These are phyloP conservation scores for Microthlaspi erraticum DNA, from an alignment of 345 rosid genomes.

Conservation along the genomic window DNA sequence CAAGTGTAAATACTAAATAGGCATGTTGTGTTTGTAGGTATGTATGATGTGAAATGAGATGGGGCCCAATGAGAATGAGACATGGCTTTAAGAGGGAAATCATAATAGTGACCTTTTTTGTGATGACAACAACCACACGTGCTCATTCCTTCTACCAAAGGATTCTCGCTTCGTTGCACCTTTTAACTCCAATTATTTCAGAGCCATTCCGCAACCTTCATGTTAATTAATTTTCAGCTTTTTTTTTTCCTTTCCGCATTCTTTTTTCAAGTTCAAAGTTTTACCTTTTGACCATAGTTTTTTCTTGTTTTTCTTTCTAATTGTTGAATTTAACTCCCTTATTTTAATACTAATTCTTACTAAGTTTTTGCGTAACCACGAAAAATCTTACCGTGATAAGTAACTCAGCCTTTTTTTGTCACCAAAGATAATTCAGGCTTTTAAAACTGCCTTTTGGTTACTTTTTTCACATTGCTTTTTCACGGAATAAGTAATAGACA, in stretches of 20 bases:
- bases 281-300: neutral
- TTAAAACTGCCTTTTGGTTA: conserved; percentile 21
- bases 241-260: conserved; percentile 25
- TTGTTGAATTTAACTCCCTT: no score
- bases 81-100: conserved; percentile 34
- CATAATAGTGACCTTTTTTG: conserved; percentile 38
- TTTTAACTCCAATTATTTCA: conserved; percentile 32
- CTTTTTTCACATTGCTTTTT: conserved; percentile 15
- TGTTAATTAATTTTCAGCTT: conserved; percentile 22
- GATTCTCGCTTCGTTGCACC: conserved; percentile 32
- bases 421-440: conserved; percentile 12
- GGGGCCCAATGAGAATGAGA: conserved; percentile 40
- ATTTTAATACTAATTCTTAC: neutral
- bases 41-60: conserved; percentile 38
- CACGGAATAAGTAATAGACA: conserved; percentile 1
- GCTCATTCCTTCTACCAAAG: conserved; percentile 40
- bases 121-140: conserved; percentile 45
- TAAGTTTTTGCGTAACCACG: neutral
- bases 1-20: conserved; percentile 27
- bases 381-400: conserved; percentile 9
- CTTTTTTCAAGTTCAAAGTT: neutral
- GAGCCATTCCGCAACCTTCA: conserved; percentile 3
- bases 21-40: conserved; percentile 37
- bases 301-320: neutral
- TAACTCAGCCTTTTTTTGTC: no score